Evolutionary conservation across 768 basidiomycete genomes (phyloP).

Genomic region (Lactarius vividus): DNA sequence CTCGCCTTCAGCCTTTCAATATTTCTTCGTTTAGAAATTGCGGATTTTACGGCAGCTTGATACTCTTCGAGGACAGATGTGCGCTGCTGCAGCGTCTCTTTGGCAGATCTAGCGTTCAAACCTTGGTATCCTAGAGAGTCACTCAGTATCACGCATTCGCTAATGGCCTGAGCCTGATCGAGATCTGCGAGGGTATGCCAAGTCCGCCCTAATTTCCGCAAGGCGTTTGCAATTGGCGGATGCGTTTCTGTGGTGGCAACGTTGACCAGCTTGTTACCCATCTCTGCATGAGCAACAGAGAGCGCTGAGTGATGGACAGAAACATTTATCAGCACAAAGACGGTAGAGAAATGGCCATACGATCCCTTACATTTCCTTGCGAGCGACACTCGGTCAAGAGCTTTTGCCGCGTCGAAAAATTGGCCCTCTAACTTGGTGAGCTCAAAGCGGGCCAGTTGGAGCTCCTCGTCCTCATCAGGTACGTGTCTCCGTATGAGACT

Average conservation of each 20-base stretch:
- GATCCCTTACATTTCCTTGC: constrained; percentile 66
- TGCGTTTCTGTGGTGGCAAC: constrained; percentile 89
- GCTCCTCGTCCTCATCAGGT: constrained; percentile 92
- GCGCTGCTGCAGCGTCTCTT: constrained; percentile 88
- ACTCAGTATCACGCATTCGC: constrained; percentile 93
- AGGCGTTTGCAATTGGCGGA: constrained; percentile 74
- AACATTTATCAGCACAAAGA: constrained; percentile 17
- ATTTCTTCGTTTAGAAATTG: constrained; percentile 88
- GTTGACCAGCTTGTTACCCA: constrained; percentile 90
- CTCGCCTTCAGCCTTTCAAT: constrained; percentile 88
- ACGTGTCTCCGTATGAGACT: constrained; percentile 74
- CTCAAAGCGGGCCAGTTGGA: constrained; percentile 87
- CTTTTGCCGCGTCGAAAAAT: constrained; percentile 90
- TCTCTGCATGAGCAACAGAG: constrained; percentile 75
- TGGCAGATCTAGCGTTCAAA: constrained; percentile 94
- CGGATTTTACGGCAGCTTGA: constrained; percentile 86
- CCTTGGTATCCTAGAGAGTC: constrained; percentile 96
- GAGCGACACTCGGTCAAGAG: constrained; percentile 81
- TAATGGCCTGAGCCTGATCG: constrained; percentile 87
- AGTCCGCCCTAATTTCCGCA: constrained; percentile 81
- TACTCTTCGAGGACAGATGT: constrained; percentile 92
- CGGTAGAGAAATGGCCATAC: background rate
- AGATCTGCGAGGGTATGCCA: constrained; percentile 89
- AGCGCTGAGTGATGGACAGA: constrained; percentile 50
- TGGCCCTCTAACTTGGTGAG: constrained; percentile 88